phyloP scores from a whole-genome alignment of 1,284 basidiomycete genomes.

The Golubevia pallescens region DNA sequence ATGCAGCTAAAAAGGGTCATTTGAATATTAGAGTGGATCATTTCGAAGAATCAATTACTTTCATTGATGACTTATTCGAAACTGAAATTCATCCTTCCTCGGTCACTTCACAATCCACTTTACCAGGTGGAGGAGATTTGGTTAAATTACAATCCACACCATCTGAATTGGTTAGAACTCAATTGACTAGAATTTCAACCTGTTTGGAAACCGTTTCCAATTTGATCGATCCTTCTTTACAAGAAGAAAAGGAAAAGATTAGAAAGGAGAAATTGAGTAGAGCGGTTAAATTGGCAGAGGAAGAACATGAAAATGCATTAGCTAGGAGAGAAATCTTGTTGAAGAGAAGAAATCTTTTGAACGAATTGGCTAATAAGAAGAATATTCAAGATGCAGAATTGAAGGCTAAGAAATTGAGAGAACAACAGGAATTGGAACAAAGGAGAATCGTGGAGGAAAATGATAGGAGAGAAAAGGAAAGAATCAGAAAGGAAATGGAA shows the following conservation, averaged over 20 bases:
- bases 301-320: constrained; percentile 57
- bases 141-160: constrained; percentile 56
- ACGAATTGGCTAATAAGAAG: constrained; percentile 82
- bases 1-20: constrained; percentile 86
- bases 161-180: constrained; percentile 60
- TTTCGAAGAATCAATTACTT: constrained; percentile 81
- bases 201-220: constrained; percentile 56
- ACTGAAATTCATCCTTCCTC: constrained; percentile 46
- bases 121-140: constrained; percentile 20
- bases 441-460: constrained; percentile 72
- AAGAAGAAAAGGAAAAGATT: constrained; percentile 37
- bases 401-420: constrained; percentile 75
- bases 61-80: constrained; percentile 73
- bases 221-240: constrained; percentile 42
- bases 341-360: constrained; percentile 83
- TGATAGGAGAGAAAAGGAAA: constrained; percentile 77
- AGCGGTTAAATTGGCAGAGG: constrained; percentile 48
- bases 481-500: constrained; percentile 82
- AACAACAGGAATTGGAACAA: constrained; percentile 78
- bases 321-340: constrained; percentile 72
- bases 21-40: constrained; percentile 89
- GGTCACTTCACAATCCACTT: not conserved
- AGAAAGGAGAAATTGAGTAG: constrained; percentile 45
- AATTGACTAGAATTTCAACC: constrained; percentile 54
- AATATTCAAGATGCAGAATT: constrained; percentile 88